phyloP scores from a whole-genome alignment of 1,139 yeast species.

The Martiniozyma asiatica region DNA sequence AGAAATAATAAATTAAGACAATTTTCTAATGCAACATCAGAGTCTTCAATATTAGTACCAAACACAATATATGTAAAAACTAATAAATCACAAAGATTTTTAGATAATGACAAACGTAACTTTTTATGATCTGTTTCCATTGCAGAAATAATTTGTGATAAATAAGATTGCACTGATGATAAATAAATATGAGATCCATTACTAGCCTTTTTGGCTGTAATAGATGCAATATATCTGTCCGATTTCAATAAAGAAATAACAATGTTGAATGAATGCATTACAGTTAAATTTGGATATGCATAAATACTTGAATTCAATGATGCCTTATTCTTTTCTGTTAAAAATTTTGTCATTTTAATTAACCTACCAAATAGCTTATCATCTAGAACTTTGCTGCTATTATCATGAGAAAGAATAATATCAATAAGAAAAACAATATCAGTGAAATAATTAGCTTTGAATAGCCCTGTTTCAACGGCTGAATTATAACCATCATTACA shows the following conservation, averaged over 20 bases:
- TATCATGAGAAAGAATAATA: constrained; percentile 19
- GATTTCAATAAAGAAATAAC: constrained; percentile 19
- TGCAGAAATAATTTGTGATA: constrained; percentile 10
- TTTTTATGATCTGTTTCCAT: constrained; percentile 20
- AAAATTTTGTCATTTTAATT: constrained; percentile 17
- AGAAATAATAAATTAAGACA: constrained; percentile 14
- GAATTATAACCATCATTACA: constrained; percentile 22
- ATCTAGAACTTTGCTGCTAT: constrained; percentile 17
- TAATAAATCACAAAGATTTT: constrained; percentile 20
- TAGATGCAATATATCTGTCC: constrained; percentile 17
- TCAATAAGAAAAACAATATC: constrained; percentile 19
- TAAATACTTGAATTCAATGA: constrained; percentile 11
- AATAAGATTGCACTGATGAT: constrained; percentile 12
- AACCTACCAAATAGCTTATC: constrained; percentile 20
- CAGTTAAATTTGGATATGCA: constrained; percentile 20
- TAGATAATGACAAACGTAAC: constrained; percentile 19
- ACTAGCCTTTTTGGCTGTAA: constrained; percentile 13
- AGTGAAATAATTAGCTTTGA: constrained; percentile 21
- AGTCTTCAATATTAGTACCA: constrained; percentile 17
- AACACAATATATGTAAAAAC: constrained; percentile 20
- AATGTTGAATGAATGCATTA: constrained; percentile 19
- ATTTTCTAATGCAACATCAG: constrained; percentile 15
- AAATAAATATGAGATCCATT: constrained; percentile 14
- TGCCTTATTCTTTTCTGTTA: constrained; percentile 12
- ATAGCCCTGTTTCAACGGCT: constrained; percentile 18